A percentile compares a stretch with the other conserved stretches of the same genome.
These are phyloP conservation scores for Kluyveromyces siamensis DNA, from an alignment of 805 yeast genomes.

Conservation along the genomic window DNA sequence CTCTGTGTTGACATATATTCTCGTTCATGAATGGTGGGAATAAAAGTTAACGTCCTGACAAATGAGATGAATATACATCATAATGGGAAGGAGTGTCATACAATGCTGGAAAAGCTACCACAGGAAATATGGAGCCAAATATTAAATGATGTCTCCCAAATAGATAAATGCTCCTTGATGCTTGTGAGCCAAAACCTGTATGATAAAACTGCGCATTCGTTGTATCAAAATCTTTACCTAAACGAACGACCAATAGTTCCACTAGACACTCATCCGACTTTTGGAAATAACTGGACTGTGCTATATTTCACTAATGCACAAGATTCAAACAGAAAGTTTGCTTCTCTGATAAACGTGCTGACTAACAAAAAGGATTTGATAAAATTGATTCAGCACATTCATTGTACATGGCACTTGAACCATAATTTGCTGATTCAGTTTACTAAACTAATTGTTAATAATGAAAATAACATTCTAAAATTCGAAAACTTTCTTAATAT, in stretches of 20 bases:
- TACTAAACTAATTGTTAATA: slow-evolving; percentile 9
- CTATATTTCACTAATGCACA: slow-evolving; percentile 9
- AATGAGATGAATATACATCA: too few relatives aligned
- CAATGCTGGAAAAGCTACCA: slow-evolving; percentile 20
- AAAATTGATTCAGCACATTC: slow-evolving; percentile 16
- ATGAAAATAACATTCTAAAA: slow-evolving; percentile 12
- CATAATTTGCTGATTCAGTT: slow-evolving; percentile 10
- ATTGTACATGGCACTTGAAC: slow-evolving; percentile 26
- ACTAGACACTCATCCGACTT: slow-evolving; percentile 17
- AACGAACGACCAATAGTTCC: slow-evolving; percentile 19
- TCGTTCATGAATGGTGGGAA: not conserved
- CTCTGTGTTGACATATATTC: too few relatives aligned
- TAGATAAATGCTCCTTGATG: slow-evolving; percentile 19
- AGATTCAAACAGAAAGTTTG: slow-evolving; percentile 11
- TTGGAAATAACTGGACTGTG: slow-evolving; percentile 23
- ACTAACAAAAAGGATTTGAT: slow-evolving; percentile 12
- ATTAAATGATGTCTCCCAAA: slow-evolving; percentile 13
- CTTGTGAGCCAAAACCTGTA: slow-evolving; percentile 16
- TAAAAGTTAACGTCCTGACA: not conserved
- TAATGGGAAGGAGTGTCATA: not conserved
- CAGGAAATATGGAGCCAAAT: slow-evolving; percentile 14
- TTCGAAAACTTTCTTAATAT: slow-evolving; percentile 20
- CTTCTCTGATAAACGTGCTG: slow-evolving; percentile 15
- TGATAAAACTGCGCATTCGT: slow-evolving; percentile 9
- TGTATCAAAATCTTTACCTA: slow-evolving; percentile 19